These are phyloP conservation scores for Cenchrus fungigraminus DNA, from an alignment of 176 grass and related monocot genomes.

Conservation along the genomic window DNA sequence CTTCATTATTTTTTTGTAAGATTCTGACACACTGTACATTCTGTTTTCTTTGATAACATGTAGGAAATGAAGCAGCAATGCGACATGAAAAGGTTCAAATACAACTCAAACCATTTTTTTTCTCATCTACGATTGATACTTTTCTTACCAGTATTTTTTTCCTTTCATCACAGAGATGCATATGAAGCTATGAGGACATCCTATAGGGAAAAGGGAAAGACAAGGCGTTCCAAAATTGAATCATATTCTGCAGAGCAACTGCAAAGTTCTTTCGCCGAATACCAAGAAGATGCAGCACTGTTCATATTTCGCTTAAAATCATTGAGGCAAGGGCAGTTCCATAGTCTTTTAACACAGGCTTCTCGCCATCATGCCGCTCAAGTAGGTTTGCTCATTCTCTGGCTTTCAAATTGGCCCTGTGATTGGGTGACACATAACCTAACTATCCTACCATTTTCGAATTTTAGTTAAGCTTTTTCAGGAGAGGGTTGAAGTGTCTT, in stretches of 20 bases:
- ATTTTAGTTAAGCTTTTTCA: conserved; percentile 82
- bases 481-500: conserved; percentile 79
- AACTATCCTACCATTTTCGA: conserved; percentile 26
- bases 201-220: conserved; percentile 67
- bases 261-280: conserved; percentile 60
- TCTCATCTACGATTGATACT: conserved; percentile 3
- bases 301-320: conserved; percentile 94
- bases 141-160: conserved; percentile 8
- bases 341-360: conserved; percentile 86
- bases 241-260: conserved; percentile 64
- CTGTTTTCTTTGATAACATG: conserved; percentile 31
- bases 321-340: conserved; percentile 88
- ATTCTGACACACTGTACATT: conserved; percentile 41
- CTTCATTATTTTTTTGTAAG: neutral
- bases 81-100: conserved; percentile 80
- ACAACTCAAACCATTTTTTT: neutral
- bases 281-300: conserved; percentile 74
- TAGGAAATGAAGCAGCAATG: conserved; percentile 96
- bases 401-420: conserved; percentile 25
- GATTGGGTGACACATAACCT: conserved; percentile 32
- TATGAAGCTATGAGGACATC: conserved; percentile 75
- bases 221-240: conserved; percentile 58
- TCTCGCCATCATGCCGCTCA: conserved; percentile 92
- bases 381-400: conserved; percentile 46
- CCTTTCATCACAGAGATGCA: conserved; percentile 51